Evolutionary conservation across 306 rosid species (phyloP), one percentile per base, ranked within the genome.

Genomic region (Casuarina equisetifolia): DNA sequence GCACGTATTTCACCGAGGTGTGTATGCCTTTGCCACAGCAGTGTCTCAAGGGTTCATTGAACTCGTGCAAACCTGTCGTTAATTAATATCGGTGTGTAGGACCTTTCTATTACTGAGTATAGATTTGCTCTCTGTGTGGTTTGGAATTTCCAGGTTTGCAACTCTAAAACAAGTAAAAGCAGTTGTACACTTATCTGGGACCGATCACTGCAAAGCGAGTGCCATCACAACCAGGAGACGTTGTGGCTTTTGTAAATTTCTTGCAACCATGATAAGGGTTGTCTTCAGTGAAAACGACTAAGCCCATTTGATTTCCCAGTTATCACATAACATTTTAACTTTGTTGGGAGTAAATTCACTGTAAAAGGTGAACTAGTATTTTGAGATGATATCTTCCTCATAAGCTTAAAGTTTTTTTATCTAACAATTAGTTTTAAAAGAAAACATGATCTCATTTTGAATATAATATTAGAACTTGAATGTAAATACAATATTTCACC

Each of bases 41-140:
- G 15, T 38, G 3, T 64, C 32, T 25, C 25, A 7, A 6, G 10
- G 11, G 70, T 64, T 48, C 51, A 48, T 48, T 48, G 51, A 48
- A 48, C 51, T 48, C 20, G 32, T 57, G 6, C 63, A 8, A 20
- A 20, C 36, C 63, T 57, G 63, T 54, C n/a, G 52, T 20, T 43
- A 40, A 45, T 66, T 40, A 5, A 45, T 53, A 42, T n/a, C 39
- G 10, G 46, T 61, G 3, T 62, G 69, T 8, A 36, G 16, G 20
- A 44, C 40, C 17, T 45, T 68, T 11, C 78, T 49, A 36, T 19
- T 71, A 8, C 0, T 39, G 67, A 54, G 70, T 39, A 4, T 61
- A 62, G 53, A 61, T 12, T 25, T 40, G 72, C 52, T 69, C 69
- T 53, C 20, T 74, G 12, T 51, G 74, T 45, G 45, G 39, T 55